Evolutionary conservation across 306 rosid species (phyloP).

Genomic region (Lagenaria siceraria): DNA sequence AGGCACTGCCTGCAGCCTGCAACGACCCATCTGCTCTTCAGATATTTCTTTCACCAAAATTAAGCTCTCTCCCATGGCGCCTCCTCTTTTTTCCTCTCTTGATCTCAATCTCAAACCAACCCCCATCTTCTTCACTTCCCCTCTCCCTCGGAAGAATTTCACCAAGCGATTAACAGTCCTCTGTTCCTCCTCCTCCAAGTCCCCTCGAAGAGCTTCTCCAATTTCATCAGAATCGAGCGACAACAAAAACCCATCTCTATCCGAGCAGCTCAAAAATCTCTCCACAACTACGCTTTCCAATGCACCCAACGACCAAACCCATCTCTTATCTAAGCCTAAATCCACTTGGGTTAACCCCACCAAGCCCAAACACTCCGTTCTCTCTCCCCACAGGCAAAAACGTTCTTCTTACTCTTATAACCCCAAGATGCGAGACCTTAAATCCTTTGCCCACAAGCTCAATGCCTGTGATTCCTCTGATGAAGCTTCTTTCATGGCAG

Average conservation of each 20-base stretch:
- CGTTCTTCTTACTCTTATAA: slow-evolving; percentile 37
- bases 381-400: slow-evolving; percentile 57
- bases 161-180: slow-evolving; percentile 18
- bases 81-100: slow-evolving; percentile 40
- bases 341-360: slow-evolving; percentile 90
- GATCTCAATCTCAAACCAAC: slow-evolving; percentile 42
- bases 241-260: slow-evolving; percentile 40
- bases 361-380: slow-evolving; percentile 51
- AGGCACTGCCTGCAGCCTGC: neutral
- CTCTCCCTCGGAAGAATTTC: slow-evolving; percentile 9
- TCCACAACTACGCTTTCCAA: slow-evolving; percentile 40
- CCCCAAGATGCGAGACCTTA: slow-evolving; percentile 54
- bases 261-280: slow-evolving; percentile 71
- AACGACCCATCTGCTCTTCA: neutral
- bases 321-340: slow-evolving; percentile 49
- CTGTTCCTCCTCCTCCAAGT: slow-evolving; percentile 28
- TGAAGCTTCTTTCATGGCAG: slow-evolving; percentile 31
- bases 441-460: slow-evolving; percentile 45
- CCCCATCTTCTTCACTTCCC: slow-evolving; percentile 32
- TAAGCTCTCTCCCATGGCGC: slow-evolving; percentile 33
- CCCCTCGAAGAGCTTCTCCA: slow-evolving; percentile 28
- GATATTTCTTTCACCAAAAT: neutral
- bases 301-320: slow-evolving; percentile 21
- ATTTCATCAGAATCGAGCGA: slow-evolving; percentile 9
- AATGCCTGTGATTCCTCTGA: slow-evolving; percentile 32